phyloP scores from a whole-genome alignment of 352 stramenopile species.

The Peronospora destructor region DNA sequence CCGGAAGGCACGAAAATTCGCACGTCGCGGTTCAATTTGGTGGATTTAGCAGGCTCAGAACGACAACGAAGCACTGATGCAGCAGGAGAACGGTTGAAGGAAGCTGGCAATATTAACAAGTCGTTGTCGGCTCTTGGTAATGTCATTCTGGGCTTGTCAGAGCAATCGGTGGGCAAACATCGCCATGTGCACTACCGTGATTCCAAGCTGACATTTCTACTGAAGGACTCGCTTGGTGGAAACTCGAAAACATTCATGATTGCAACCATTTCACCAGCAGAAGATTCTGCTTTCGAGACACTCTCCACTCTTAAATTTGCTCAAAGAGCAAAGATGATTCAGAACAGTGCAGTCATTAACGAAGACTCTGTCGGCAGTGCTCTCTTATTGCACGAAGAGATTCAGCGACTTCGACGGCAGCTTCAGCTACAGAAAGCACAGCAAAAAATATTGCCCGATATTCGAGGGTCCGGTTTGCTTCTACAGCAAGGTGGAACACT shows the following conservation, averaged over 20 bases:
- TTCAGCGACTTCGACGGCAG: constrained; percentile 48
- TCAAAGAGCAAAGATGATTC: constrained; percentile 78
- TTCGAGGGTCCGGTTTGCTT: constrained; percentile 17
- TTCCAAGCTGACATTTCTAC: constrained; percentile 78
- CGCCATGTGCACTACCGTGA: constrained; percentile 82
- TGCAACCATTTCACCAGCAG: constrained; percentile 70
- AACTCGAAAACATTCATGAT: constrained; percentile 88
- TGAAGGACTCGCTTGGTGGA: constrained; percentile 79
- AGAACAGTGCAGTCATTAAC: constrained; percentile 80
- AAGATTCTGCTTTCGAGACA: constrained; percentile 81
- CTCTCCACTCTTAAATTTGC: constrained; percentile 83
- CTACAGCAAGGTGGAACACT: constrained; percentile 7
- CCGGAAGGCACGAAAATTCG: constrained; percentile 59
- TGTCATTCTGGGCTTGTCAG: constrained; percentile 89
- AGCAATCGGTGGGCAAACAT: constrained; percentile 73
- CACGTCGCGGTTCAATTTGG: constrained; percentile 93
- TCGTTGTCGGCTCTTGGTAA: constrained; percentile 93
- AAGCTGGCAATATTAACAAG: constrained; percentile 95
- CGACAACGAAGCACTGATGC: constrained; percentile 93
- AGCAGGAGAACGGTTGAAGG: constrained; percentile 92
- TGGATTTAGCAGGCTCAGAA: constrained; percentile 97
- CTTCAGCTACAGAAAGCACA: constrained; percentile 61
- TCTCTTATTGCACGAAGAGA: constrained; percentile 64
- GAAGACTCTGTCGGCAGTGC: constrained; percentile 68
- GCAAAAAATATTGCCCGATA: constrained; percentile 21